These are phyloP conservation scores for Oryza brachyantha DNA, from an alignment of 176 grass and related monocot species.

Conservation along the genomic window DNA sequence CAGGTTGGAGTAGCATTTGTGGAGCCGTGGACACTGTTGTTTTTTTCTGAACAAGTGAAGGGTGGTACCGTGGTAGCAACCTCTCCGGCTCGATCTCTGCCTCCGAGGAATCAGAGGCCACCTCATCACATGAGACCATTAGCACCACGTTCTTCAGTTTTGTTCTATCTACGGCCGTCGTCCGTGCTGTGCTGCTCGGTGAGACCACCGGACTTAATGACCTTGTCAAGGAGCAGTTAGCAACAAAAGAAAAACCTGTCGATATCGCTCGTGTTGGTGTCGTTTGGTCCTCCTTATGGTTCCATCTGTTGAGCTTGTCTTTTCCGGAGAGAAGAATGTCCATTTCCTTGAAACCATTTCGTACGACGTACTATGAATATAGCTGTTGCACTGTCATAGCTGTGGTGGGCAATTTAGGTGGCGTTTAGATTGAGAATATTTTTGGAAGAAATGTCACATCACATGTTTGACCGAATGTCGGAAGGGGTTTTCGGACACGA, in stretches of 20 bases:
- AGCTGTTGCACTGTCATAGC: background rate
- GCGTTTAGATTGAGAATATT: too few relatives aligned
- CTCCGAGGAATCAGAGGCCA: background rate
- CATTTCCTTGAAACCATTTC: background rate
- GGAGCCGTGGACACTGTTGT: background rate
- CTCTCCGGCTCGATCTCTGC: background rate
- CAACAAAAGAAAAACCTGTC: background rate
- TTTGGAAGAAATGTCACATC: too few relatives aligned
- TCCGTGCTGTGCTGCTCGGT: background rate
- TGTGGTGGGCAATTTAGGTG: background rate
- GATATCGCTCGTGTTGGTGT: background rate
- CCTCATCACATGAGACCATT: background rate
- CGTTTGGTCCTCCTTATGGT: background rate
- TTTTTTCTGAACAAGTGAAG: background rate
- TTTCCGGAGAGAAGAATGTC: background rate
- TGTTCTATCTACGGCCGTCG: background rate
- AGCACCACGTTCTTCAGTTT: background rate
- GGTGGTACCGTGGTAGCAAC: background rate
- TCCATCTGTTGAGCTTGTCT: background rate
- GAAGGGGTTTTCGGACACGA: too few relatives aligned
- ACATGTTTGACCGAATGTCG: too few relatives aligned
- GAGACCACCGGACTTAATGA: background rate
- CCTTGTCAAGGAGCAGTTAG: background rate
- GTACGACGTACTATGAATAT: background rate
- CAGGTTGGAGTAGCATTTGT: background rate